phyloP scores from a whole-genome alignment of 352 stramenopile species.

The Phytopythium kandeliae region DNA sequence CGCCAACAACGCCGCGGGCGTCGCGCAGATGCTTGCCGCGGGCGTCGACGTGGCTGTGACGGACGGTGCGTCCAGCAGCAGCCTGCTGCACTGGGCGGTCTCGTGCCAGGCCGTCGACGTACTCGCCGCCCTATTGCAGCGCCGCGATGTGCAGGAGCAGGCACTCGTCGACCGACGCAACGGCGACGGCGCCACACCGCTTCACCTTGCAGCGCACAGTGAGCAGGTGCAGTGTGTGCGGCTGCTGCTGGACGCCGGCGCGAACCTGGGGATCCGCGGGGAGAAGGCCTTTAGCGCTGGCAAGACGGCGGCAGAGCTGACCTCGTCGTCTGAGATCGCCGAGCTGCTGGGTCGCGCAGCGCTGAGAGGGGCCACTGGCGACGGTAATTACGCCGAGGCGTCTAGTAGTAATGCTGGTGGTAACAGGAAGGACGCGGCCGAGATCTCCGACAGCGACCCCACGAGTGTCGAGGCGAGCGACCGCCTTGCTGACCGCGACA shows the following conservation, averaged over 20 bases:
- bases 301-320: conserved; percentile 53
- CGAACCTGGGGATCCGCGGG: conserved; percentile 36
- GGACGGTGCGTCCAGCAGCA: conserved; percentile 51
- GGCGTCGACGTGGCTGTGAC: conserved; percentile 48
- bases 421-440: background rate
- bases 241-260: conserved; percentile 39
- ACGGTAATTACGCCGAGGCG: too few species aligned
- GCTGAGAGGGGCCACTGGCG: too few species aligned
- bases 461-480: background rate
- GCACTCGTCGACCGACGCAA: conserved; percentile 52
- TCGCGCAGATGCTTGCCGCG: conserved; percentile 53
- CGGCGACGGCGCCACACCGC: conserved; percentile 62
- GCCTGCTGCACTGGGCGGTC: conserved; percentile 74
- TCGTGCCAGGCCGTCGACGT: conserved; percentile 63
- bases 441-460: background rate
- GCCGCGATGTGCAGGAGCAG: conserved; percentile 23
- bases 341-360: conserved; percentile 22
- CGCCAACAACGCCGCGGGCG: conserved; percentile 44
- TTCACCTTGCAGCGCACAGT: conserved; percentile 64
- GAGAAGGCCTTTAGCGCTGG: conserved; percentile 41
- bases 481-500: background rate
- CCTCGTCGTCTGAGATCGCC: conserved; percentile 38
- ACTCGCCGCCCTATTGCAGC: conserved; percentile 37
- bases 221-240: conserved; percentile 48
- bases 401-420: background rate